Base-by-base conservation (phyloP, 257 asterid species). In the Buddleja alternifolia region DNA sequence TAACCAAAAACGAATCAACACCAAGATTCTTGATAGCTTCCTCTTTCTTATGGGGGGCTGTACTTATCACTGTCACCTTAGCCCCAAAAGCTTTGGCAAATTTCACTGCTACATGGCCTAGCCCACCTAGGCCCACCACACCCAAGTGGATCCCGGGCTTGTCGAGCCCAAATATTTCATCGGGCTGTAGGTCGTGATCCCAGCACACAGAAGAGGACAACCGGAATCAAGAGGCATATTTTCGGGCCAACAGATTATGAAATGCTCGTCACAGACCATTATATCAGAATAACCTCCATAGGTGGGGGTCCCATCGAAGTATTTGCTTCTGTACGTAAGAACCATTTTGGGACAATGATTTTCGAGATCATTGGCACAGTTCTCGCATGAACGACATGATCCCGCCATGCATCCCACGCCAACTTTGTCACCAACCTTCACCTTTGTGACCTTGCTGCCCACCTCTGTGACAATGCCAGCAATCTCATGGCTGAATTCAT, bases 11-110 rank as follows among this genome's bases (percentile, higher is more conserved):
- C 5, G 56, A 57, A 47, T 77, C 81, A n/a, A 60, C 77, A 6
- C 81, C 81, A 37, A 77, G 75, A 12, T 21, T 60, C 64, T 60
- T 57, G 16, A 72, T 48, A 8, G 81, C 81, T 61, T 76, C 81
- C 17, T 77, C 71, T 46, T 71, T 77, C 75, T 77, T 77, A 24
- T 12, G 25, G 0, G 67, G 66, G 2, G 73, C 36, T 0, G 78
- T 77, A 41, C 81, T 71, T 32, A 77, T 77, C 48, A 72, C 81
- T 0, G 77, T 67, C 42, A 77, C 81, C 40, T 72, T 72, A 37
- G 78, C 56, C 65, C 81, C 81, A 17, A 77, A 67, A 16, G 78
- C 81, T 73, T 77, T 77, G 2, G 81, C 77, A 23, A 76, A 76
- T 60, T 76, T 76, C 1, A 76, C 77, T 17, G 69, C 80, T 0